Conservation (phyloP, 2,329 filamentous ascomycete genomes). For the Colletotrichum lindemuthianum region DNA sequence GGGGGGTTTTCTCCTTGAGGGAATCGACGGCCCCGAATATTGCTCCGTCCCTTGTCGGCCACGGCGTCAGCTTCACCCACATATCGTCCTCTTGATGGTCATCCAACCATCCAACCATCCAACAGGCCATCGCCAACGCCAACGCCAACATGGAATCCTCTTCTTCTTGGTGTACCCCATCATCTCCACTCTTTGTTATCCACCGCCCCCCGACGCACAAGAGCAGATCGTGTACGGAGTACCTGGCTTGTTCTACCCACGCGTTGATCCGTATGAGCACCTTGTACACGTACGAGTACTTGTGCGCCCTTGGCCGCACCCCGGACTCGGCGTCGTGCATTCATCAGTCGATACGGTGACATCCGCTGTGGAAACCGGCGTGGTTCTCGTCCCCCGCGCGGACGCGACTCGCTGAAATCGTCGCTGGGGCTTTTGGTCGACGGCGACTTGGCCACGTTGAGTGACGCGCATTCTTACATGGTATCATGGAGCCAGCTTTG, state of each 20-base stretch:
- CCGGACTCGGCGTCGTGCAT: slow-evolving; percentile 11
- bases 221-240: slow-evolving; percentile 23
- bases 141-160: not conserved
- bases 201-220: slow-evolving; percentile 5
- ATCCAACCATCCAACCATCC: not conserved
- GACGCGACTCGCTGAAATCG: slow-evolving; percentile 28
- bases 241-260: not conserved
- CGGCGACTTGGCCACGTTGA: not conserved
- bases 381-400: not conserved
- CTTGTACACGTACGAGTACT: no score
- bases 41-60: no score
- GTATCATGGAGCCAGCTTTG: no score
- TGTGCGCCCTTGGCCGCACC: not conserved
- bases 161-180: slow-evolving; percentile 13
- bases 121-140: no score
- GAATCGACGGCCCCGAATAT: no score
- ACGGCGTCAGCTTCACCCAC: no score
- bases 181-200: slow-evolving; percentile 30
- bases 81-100: not conserved
- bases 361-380: slow-evolving; percentile 27
- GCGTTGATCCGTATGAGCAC: not conserved
- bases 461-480: slow-evolving; percentile 4
- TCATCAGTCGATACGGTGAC: slow-evolving; percentile 31
- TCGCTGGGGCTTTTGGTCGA: slow-evolving; percentile 10
- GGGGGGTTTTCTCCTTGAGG: not conserved